These are phyloP conservation scores for Vicia villosa DNA, from an alignment of 306 rosid species.

Conservation along the genomic window DNA sequence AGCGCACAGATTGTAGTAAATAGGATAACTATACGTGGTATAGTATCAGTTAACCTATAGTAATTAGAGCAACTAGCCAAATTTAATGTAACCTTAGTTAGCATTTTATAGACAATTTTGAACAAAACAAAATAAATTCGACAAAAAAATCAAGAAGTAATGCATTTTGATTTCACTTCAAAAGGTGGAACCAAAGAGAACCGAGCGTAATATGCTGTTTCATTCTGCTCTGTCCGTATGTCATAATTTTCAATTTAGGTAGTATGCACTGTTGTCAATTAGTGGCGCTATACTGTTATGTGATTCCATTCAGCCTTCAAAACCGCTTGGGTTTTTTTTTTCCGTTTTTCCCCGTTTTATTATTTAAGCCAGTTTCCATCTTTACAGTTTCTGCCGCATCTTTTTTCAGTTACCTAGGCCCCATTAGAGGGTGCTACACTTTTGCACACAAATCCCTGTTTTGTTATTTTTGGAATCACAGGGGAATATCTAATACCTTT, in stretches of 20 bases:
- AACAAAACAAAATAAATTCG: background rate
- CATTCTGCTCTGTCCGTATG: too few relatives aligned
- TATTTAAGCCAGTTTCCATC: too few relatives aligned
- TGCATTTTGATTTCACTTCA: background rate
- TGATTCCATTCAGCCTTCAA: too few relatives aligned
- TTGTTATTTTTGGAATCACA: constrained; percentile 7
- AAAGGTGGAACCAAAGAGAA: background rate
- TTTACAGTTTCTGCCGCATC: too few relatives aligned
- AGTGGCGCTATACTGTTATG: too few relatives aligned
- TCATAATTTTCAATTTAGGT: too few relatives aligned
- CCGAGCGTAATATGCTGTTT: too few relatives aligned
- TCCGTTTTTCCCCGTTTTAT: too few relatives aligned
- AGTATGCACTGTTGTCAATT: too few relatives aligned
- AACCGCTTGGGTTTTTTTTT: too few relatives aligned
- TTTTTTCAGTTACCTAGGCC: too few relatives aligned
- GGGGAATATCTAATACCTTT: constrained; percentile 12
- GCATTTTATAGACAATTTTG: background rate
- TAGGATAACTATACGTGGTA: background rate
- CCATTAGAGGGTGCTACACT: too few relatives aligned
- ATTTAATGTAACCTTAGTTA: background rate
- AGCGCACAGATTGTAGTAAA: background rate
- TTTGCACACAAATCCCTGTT: background rate
- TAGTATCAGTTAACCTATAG: background rate
- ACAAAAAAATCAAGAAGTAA: background rate
- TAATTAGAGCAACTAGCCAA: background rate